Percentiles rank a stretch among this genome's conserved stretches.
Conservation (phyloP, 2,329 filamentous ascomycete species). For the Chrysoporthe cubensis region DNA sequence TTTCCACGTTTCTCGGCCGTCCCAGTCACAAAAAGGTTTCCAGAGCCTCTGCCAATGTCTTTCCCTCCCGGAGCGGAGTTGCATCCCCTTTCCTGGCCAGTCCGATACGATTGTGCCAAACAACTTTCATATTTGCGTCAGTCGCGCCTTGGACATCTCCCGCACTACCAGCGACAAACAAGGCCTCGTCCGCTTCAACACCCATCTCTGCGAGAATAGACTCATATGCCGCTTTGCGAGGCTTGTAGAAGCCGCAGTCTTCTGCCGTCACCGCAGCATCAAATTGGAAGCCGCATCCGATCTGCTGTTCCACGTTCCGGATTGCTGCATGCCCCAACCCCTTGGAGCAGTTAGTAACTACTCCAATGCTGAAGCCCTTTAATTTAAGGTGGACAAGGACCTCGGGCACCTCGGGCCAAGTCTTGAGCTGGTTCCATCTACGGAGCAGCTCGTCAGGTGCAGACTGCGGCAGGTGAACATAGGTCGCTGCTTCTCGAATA, state of each 20-base stretch:
- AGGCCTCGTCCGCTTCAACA: constrained; percentile 34
- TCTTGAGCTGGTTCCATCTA: constrained; percentile 36
- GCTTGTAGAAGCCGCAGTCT: constrained; percentile 46
- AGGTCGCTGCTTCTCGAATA: constrained; percentile 36
- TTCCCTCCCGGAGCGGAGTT: constrained; percentile 32
- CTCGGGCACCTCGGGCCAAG: constrained; percentile 22
- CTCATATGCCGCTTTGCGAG: constrained; percentile 39
- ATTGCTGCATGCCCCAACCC: constrained; percentile 36
- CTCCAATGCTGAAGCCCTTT: constrained; percentile 39
- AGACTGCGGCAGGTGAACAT: constrained; percentile 37
- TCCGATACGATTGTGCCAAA: constrained; percentile 43
- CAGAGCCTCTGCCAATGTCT: constrained; percentile 33
- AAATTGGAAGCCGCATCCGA: constrained; percentile 32
- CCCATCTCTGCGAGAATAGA: constrained; percentile 37
- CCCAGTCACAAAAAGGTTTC: constrained; percentile 22
- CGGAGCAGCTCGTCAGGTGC: constrained; percentile 36
- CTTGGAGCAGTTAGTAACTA: constrained; percentile 45
- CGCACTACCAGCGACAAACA: constrained; percentile 46
- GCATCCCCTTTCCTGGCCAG: constrained; percentile 35
- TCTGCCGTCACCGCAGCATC: constrained; percentile 43
- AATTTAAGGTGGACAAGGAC: constrained; percentile 31
- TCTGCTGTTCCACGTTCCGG: constrained; percentile 22
- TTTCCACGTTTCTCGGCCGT: not conserved
- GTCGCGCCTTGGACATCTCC: constrained; percentile 45
- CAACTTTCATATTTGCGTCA: constrained; percentile 43